Percentiles rank a stretch among this genome's conserved stretches.
These are phyloP conservation scores for Fusarium dlaminii DNA, from an alignment of 2,329 filamentous ascomycete species.

Conservation along the genomic window DNA sequence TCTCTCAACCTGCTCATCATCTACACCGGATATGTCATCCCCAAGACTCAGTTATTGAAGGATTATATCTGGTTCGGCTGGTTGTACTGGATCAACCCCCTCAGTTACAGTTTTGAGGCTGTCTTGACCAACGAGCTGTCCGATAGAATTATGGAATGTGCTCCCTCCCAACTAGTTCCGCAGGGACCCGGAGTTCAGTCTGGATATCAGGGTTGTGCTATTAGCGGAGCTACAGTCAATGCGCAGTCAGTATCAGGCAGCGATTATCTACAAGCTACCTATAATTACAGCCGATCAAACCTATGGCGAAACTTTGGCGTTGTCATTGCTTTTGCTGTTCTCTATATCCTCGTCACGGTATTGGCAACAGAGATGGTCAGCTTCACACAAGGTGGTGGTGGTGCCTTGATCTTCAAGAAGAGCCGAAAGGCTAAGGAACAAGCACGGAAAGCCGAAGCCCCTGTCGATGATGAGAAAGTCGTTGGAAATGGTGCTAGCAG, in stretches of 20 bases:
- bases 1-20: conserved; percentile 70
- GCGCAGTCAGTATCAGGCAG: conserved; percentile 58
- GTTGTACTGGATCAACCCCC: conserved; percentile 71
- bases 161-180: conserved; percentile 56
- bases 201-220: conserved; percentile 63
- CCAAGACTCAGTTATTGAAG: conserved; percentile 61
- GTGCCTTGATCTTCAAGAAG: conserved; percentile 76
- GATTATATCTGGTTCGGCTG: conserved; percentile 76
- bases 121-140: conserved; percentile 65
- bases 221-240: conserved; percentile 58
- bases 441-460: conserved; percentile 21
- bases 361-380: conserved; percentile 29
- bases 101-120: conserved; percentile 72
- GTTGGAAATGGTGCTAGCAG: conserved; percentile 1
- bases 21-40: conserved; percentile 72
- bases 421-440: conserved; percentile 65
- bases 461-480: conserved; percentile 44
- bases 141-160: conserved; percentile 60
- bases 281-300: conserved; percentile 51
- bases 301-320: conserved; percentile 39
- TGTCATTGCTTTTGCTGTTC: conserved; percentile 26
- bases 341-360: conserved; percentile 34
- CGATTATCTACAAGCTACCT: conserved; percentile 61
- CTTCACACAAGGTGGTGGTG: conserved; percentile 66
- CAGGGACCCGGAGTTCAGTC: conserved; percentile 53